Percentiles rank a stretch among this genome's conserved stretches.
Evolutionary conservation across 1,139 yeast genomes (phyloP).

Genomic region (Kodamaea fungicola): DNA sequence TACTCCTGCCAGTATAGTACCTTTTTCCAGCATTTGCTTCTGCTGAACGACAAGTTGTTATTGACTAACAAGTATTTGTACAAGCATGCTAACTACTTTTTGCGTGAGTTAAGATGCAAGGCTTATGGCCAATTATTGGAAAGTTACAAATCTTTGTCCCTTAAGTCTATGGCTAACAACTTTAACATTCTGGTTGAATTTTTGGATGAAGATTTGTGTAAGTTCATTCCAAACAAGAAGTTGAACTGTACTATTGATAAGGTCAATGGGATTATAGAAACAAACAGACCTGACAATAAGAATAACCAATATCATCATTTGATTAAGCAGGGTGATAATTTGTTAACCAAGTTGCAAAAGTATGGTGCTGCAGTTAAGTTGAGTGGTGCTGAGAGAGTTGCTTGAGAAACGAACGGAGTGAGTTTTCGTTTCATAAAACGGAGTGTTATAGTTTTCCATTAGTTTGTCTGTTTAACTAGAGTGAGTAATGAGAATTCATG

Average conservation of each 20-base stretch:
- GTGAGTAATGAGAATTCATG: no score
- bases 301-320: slow-evolving; percentile 88
- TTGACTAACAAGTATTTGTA: slow-evolving; percentile 71
- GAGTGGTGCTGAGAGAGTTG: slow-evolving; percentile 80
- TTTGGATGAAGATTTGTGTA: slow-evolving; percentile 77
- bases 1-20: slow-evolving; percentile 86
- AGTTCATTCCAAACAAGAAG: slow-evolving; percentile 89
- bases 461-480: no score
- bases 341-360: slow-evolving; percentile 91
- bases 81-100: slow-evolving; percentile 77
- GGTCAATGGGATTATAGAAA: slow-evolving; percentile 92
- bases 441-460: no score
- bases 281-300: slow-evolving; percentile 94
- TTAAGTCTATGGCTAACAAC: slow-evolving; percentile 90
- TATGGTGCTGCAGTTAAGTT: slow-evolving; percentile 96
- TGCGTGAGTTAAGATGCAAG: slow-evolving; percentile 92
- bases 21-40: slow-evolving; percentile 74
- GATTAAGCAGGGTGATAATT: slow-evolving; percentile 88
- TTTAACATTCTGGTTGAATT: slow-evolving; percentile 87
- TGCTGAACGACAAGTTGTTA: slow-evolving; percentile 73
- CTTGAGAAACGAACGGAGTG: slow-evolving; percentile 6
- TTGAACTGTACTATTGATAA: slow-evolving; percentile 94
- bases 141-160: slow-evolving; percentile 85
- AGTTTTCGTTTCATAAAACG: no score
- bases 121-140: slow-evolving; percentile 94